Conservation (phyloP, 1,284 basidiomycete genomes). For the Tremellales sp. region DNA sequence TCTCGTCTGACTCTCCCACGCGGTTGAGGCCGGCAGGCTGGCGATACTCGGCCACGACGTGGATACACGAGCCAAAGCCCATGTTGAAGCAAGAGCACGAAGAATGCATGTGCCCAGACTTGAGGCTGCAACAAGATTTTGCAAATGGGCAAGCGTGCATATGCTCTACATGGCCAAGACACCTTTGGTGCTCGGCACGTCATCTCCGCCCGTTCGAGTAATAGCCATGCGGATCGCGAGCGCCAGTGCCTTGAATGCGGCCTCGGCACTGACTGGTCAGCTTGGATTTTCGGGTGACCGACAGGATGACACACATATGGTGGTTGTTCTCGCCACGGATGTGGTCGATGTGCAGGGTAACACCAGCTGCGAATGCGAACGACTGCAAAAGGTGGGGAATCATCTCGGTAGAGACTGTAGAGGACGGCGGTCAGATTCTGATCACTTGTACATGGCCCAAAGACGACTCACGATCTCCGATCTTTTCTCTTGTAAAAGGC, state of each 20-base stretch:
- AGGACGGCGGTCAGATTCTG: background rate
- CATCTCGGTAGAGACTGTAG: conserved; percentile 91
- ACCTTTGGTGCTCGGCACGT: conserved; percentile 97
- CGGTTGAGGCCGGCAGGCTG: too few species aligned
- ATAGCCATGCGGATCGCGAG: conserved; percentile 93
- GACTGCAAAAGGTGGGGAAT: conserved; percentile 55
- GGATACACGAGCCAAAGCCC: background rate
- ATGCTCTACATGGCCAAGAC: conserved; percentile 57
- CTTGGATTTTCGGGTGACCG: background rate
- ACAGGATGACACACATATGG: conserved; percentile 65
- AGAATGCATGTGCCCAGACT: background rate
- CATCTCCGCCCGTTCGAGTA: conserved; percentile 78
- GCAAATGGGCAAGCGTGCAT: background rate
- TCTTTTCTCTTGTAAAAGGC: conserved; percentile 87
- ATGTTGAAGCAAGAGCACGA: conserved; percentile 1
- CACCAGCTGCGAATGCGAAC: conserved; percentile 48
- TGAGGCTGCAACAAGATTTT: background rate
- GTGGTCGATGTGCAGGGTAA: conserved; percentile 74
- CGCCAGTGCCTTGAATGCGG: conserved; percentile 95
- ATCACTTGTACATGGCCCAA: too few species aligned
- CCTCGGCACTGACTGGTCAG: conserved; percentile 71
- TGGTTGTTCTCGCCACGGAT: conserved; percentile 96
- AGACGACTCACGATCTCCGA: conserved; percentile 68
- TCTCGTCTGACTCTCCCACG: too few species aligned
- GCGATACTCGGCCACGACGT: too few species aligned